Base-by-base conservation (phyloP, 192 early-diverging fungal genomes). In the Borealophlyctis nickersoniae region DNA sequence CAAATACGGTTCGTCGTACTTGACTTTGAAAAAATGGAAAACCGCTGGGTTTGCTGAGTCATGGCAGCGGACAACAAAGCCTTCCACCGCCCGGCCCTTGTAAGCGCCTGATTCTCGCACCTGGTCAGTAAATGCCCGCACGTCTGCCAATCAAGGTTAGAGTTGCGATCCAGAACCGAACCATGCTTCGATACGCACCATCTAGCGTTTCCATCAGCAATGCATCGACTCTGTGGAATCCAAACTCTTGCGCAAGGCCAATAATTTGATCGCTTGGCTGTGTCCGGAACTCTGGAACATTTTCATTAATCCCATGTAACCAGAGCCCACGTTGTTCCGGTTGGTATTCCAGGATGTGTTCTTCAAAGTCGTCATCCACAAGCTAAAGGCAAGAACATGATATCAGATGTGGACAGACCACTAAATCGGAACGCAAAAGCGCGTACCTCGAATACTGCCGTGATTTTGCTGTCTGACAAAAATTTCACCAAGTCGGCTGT, bases 341-440 rank as follows among this genome's bases (percentile, higher is more conserved):
- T 1, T 88, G 75, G 62, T 98, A 98, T 59, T 87, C 88, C 35
- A 98, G 65, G 30, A 98, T 81, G 70, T 97, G 94, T 74, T 98
- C 91, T 65, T 98, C 92, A 80, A 98, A 98, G 1, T 81, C 86
- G 65, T 98, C 94, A 71, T 98, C 96, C 36, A 89, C 92, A 2
- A 98, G 81, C 87, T 93, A 77, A 49, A 73, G 73, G 30, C 22
- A 29, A 29, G 9, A 53, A 14, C 7, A 53, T 53, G 5, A 53
- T 9, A 53, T n/a, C n/a, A n/a, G n/a, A 24, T 53, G 5, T 53
- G 5, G 5, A 9, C 26, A 14, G 11, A 53, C 11, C 7, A 7
- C 52, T 5, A 53, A 53, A 27, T 23, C 13, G 39, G 7, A 9
- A 4, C 23, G 28, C 23, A 14, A 62, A 9, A 63, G 14, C 45